Evolutionary conservation across 495 filamentous ascomycete genomes (phyloP).

Genomic region (Daldinia caldariorum): DNA sequence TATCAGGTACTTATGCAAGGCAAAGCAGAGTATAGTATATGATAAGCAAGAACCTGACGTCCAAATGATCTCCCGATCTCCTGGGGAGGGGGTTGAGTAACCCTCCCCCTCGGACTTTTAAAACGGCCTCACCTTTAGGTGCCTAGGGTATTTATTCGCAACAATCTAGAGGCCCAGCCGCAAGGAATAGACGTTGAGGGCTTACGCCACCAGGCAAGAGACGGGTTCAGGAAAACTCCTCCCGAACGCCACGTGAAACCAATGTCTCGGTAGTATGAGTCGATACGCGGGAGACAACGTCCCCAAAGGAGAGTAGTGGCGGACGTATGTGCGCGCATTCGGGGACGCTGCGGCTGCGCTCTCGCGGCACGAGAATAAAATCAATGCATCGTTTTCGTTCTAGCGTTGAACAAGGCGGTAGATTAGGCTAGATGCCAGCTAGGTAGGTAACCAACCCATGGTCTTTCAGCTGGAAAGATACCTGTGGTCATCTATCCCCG

Average conservation of each 20-base stretch:
- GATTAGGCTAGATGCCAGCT: no score
- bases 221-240: not conserved
- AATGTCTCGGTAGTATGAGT: not conserved
- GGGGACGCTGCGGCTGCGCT: not conserved
- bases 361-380: not conserved
- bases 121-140: no score
- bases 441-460: no score
- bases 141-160: not conserved
- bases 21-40: no score
- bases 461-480: no score
- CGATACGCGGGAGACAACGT: not conserved
- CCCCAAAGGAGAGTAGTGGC: not conserved
- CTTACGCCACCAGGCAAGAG: not conserved
- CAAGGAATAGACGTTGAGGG: not conserved
- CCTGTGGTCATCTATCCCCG: not conserved
- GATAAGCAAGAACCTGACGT: no score
- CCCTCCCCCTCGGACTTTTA: not conserved
- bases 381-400: not conserved
- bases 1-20: no score
- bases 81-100: not conserved
- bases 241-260: not conserved
- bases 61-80: no score
- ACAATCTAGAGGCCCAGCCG: not conserved
- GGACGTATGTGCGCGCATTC: not conserved
- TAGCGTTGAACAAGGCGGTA: no score